Evolutionary conservation across 139 green algal genomes (phyloP), one percentile per base, ranked within the genome.

Genomic region (Eudorina sp.): DNA sequence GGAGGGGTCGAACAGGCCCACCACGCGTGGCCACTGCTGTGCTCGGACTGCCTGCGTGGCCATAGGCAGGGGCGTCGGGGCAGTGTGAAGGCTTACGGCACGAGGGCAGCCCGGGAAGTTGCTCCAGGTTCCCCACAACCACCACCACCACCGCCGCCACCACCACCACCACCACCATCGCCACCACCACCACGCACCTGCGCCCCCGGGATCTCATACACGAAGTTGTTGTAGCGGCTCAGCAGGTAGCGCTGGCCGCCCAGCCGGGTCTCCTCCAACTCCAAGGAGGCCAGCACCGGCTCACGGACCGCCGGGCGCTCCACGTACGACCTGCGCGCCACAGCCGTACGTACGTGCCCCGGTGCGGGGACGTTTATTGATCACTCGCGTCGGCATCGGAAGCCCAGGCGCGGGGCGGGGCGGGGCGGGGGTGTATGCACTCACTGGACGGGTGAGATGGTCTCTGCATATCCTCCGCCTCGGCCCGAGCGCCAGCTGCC

Each of bases 181-280:
- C 64, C n/a, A n/a, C n/a, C 55, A 7, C 7, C 23, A 23, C 27
- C 7, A 66, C 41, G 31, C 41, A 81, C 73, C 73, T 62, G 73
- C 21, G 77, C 40, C 40, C 16, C 11, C 21, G 82, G 51, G 21
- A 45, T 29, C 41, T 91, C 86, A 55, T 93, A 93, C 53, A 91
- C 86, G 14, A 82, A 27, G 19, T 69, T 66, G 43, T 85, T 93
- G 66, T 69, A 68, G 19, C 46, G 72, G 68, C 82, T 48, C 8
- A 82, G 69, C 27, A 90, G 66, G 82, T 91, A 93, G 18, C 81
- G 74, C 79, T 89, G 84, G 41, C 90, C 38, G 48, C 79, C 45
- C 38, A 73, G 41, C 8, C 25, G 29, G 9, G 60, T 21, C 45
- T 84, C 66, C 53, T 91, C 79, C 88, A 91, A 72, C 7, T 85